A percentile compares a stretch with the other conserved stretches of the same genome.
Evolutionary conservation across 805 yeast genomes (phyloP).

Genomic region (Lipomyces japonicus): DNA sequence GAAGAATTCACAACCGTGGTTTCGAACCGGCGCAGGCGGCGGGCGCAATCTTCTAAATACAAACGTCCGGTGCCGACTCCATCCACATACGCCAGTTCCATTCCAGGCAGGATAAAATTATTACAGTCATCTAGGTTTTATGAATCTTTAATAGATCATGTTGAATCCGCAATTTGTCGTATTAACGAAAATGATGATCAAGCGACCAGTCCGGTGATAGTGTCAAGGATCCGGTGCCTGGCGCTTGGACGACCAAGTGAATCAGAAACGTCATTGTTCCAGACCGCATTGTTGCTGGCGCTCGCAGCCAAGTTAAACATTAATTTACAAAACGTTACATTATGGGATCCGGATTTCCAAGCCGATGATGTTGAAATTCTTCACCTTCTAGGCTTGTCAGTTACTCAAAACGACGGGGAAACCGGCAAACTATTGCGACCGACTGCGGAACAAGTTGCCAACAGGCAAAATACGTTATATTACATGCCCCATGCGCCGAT

Average conservation of each 20-base stretch:
- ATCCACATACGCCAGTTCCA: conserved; percentile 1
- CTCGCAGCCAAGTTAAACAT: conserved; percentile 37
- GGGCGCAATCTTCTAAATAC: conserved; percentile 17
- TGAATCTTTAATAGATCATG: not conserved
- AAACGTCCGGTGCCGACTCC: conserved; percentile 3
- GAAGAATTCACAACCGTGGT: conserved; percentile 15
- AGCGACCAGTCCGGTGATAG: not conserved
- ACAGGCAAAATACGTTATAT: conserved; percentile 40
- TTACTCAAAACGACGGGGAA: conserved; percentile 18
- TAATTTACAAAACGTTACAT: conserved; percentile 38
- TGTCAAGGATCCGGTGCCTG: conserved; percentile 51
- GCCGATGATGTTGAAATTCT: conserved; percentile 44
- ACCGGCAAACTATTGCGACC: conserved; percentile 1
- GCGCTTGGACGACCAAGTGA: conserved; percentile 68
- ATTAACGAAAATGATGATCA: not conserved
- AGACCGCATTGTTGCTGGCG: conserved; percentile 55
- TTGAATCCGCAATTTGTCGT: not conserved
- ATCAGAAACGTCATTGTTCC: conserved; percentile 50
- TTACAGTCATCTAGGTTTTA: conserved; percentile 7
- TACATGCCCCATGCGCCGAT: conserved; percentile 78
- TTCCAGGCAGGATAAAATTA: not conserved
- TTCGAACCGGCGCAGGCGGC: conserved; percentile 8
- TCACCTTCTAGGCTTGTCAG: conserved; percentile 30
- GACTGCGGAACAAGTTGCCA: not conserved
- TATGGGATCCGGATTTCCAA: conserved; percentile 65